phyloP scores from a whole-genome alignment of 2,329 filamentous ascomycete genomes.

The Xylaria sp. region DNA sequence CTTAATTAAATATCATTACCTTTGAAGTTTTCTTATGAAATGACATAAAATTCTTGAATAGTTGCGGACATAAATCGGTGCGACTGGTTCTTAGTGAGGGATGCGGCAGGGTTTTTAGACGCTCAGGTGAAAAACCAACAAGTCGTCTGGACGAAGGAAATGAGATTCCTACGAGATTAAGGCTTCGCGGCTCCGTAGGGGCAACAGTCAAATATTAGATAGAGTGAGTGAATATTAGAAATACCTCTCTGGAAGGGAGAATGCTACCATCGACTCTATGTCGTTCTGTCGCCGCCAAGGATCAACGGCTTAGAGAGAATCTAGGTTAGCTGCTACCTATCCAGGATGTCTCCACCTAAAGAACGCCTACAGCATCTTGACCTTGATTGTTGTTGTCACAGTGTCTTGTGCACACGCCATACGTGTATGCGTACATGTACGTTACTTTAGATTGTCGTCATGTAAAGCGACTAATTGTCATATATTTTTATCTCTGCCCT shows the following conservation, averaged over 20 bases:
- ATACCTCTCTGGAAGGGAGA: background rate
- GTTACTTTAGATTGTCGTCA: constrained; percentile 4
- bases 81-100: background rate
- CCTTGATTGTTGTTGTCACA: background rate
- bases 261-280: background rate
- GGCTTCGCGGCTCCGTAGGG: background rate
- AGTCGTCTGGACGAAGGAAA: too few relatives aligned
- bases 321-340: background rate
- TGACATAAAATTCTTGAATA: background rate
- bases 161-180: background rate
- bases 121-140: background rate
- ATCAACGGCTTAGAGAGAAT: background rate
- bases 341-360: background rate
- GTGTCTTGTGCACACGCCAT: background rate
- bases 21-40: background rate
- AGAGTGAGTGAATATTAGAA: background rate
- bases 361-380: constrained; percentile 16
- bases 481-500: background rate
- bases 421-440: background rate
- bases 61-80: background rate
- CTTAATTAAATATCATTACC: background rate
- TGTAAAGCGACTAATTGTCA: background rate
- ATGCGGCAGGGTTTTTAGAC: background rate
- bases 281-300: background rate
- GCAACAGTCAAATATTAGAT: background rate